A percentile compares a stretch with the other conserved stretches of the same genome.
Evolutionary conservation across 345 rosid genomes (phyloP).

Genomic region (Atalantia buxifolia): DNA sequence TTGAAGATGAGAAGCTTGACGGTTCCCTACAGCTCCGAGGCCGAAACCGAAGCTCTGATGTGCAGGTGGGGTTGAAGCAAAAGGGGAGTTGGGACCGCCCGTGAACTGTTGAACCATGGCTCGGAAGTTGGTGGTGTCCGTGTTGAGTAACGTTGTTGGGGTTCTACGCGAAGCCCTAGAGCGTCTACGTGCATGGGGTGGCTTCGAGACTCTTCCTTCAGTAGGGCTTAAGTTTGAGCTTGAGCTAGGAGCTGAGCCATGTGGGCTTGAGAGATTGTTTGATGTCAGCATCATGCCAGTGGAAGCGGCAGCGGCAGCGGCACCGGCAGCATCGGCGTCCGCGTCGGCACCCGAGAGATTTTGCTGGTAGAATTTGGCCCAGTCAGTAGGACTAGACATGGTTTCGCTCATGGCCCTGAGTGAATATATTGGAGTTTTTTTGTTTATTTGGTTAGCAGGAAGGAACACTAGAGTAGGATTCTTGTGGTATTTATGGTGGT

Average conservation of each 20-base stretch:
- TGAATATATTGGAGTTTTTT: too few species aligned
- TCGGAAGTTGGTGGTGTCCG: slow-evolving; percentile 86
- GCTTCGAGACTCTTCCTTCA: slow-evolving; percentile 79
- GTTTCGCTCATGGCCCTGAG: slow-evolving; percentile 30
- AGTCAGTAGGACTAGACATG: slow-evolving; percentile 67
- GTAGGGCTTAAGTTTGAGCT: slow-evolving; percentile 39
- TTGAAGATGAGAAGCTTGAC: slow-evolving; percentile 12
- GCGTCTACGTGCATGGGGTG: slow-evolving; percentile 54
- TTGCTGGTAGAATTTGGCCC: slow-evolving; percentile 66
- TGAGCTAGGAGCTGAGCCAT: slow-evolving; percentile 15
- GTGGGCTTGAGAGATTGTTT: neutral
- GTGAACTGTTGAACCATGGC: slow-evolving; percentile 99
- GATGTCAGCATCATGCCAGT: neutral
- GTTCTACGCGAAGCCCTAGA: slow-evolving; percentile 93
- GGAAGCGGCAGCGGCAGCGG: slow-evolving; percentile 24
- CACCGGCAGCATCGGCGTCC: slow-evolving; percentile 13
- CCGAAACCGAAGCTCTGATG: slow-evolving; percentile 22
- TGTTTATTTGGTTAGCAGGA: slow-evolving; percentile 15
- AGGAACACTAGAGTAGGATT: slow-evolving; percentile 21
- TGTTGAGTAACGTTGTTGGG: slow-evolving; percentile 90
- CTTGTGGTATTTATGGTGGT: slow-evolving; percentile 27
- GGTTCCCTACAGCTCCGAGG: slow-evolving; percentile 7
- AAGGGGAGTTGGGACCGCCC: slow-evolving; percentile 71
- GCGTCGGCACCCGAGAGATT: slow-evolving; percentile 8
- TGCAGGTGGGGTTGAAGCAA: slow-evolving; percentile 32